Percentiles rank a stretch among this genome's conserved stretches.
These are phyloP conservation scores for Cairneyella variabilis DNA, from an alignment of 495 filamentous ascomycete genomes.

Conservation along the genomic window DNA sequence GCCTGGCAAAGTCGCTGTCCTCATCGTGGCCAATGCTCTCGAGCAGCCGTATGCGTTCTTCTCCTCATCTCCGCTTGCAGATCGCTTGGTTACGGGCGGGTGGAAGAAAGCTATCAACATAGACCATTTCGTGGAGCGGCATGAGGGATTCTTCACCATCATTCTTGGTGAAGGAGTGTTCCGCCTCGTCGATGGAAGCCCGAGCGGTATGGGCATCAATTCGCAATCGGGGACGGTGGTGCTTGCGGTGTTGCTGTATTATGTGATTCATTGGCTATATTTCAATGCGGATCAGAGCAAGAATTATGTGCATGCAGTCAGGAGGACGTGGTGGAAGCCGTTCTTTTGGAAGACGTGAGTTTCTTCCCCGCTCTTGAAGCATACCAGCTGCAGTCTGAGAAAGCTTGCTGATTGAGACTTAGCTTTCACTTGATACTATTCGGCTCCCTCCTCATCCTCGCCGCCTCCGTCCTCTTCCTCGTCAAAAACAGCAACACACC, in stretches of 20 bases:
- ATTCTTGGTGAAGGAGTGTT: slow-evolving; percentile 26
- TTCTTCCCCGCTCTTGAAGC: too few relatives aligned
- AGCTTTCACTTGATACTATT: slow-evolving; percentile 27
- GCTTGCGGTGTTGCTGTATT: slow-evolving; percentile 24
- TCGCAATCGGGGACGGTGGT: slow-evolving; percentile 20
- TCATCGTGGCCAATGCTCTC: slow-evolving; percentile 9
- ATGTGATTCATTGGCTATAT: slow-evolving; percentile 25
- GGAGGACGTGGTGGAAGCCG: slow-evolving; percentile 26
- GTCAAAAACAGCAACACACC: slow-evolving; percentile 12
- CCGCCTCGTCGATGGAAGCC: slow-evolving; percentile 28
- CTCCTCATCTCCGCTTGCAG: slow-evolving; percentile 7
- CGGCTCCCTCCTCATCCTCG: slow-evolving; percentile 27
- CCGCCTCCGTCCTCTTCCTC: slow-evolving; percentile 26
- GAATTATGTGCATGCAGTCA: slow-evolving; percentile 27
- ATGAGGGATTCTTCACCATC: slow-evolving; percentile 25
- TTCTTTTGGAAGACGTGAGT: slow-evolving; percentile 27
- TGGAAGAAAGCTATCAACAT: slow-evolving; percentile 12
- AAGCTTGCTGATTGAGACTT: too few relatives aligned
- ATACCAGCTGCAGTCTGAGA: too few relatives aligned
- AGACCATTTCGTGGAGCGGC: slow-evolving; percentile 16
- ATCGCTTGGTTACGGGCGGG: slow-evolving; percentile 8
- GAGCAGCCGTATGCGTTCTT: slow-evolving; percentile 15
- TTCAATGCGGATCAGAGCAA: slow-evolving; percentile 29
- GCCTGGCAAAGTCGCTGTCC: slow-evolving; percentile 10
- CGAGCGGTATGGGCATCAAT: slow-evolving; percentile 24